These are phyloP conservation scores for Sonneratia alba DNA, from an alignment of 345 rosid species.

Conservation along the genomic window DNA sequence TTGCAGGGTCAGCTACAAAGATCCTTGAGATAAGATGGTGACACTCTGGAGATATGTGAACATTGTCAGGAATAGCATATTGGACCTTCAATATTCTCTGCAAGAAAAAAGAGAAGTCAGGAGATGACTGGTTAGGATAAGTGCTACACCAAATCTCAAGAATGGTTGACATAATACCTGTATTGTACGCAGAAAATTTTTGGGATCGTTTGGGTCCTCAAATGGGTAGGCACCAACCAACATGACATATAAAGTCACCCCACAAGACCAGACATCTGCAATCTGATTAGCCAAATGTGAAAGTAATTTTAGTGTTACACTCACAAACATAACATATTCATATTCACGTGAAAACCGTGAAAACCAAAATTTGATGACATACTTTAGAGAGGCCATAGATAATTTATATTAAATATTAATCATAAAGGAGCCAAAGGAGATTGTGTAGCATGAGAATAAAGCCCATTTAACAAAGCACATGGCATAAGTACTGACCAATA, in stretches of 20 bases:
- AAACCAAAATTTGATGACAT: neutral
- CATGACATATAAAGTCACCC: constrained; percentile 95
- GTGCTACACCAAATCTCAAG: neutral
- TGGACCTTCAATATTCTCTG: constrained; percentile 96
- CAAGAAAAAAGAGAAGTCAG: constrained; percentile 8
- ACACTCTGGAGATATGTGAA: constrained; percentile 90
- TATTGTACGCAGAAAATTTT: constrained; percentile 84
- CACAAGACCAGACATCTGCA: constrained; percentile 99
- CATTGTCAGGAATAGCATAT: constrained; percentile 89
- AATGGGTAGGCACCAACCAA: constrained; percentile 97
- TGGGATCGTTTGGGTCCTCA: constrained; percentile 96
- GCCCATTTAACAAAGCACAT: neutral
- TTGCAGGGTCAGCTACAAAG: constrained; percentile 86
- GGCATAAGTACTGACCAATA: neutral
- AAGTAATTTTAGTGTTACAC: neutral
- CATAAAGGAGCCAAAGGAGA: neutral
- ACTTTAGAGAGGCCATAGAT: neutral
- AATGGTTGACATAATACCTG: constrained; percentile 31
- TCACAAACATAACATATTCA: neutral
- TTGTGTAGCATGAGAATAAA: neutral
- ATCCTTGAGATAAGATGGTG: constrained; percentile 84
- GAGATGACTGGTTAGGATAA: neutral
- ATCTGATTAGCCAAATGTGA: constrained; percentile 34
- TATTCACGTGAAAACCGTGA: neutral
- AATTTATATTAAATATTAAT: neutral